Percentiles rank a stretch among this genome's conserved stretches.
phyloP scores from a whole-genome alignment of 768 basidiomycete species.

The Leccinum aurantiacum region DNA sequence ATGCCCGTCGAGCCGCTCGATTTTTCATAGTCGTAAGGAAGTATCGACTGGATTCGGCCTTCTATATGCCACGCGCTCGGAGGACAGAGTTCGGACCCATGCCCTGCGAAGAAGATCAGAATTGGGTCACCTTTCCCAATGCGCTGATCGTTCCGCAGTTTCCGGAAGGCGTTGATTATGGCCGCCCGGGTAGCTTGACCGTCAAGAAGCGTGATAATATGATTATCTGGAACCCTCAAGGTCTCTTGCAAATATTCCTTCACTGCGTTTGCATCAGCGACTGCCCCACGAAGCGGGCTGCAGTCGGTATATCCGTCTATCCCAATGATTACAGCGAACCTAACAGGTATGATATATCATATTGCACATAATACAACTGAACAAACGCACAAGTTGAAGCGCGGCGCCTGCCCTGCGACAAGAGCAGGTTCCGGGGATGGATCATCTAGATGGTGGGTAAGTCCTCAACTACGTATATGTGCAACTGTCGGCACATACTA shows the following conservation, averaged over 20 bases:
- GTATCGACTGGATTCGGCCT: conserved; percentile 25
- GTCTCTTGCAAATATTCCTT: conserved; percentile 31
- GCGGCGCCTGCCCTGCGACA: not conserved
- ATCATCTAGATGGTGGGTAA: not conserved
- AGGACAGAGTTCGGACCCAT: conserved; percentile 36
- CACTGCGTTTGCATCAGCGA: conserved; percentile 41
- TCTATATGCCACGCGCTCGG: conserved; percentile 27
- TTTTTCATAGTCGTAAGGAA: conserved; percentile 36
- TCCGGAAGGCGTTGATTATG: conserved; percentile 31
- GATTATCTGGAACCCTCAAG: conserved; percentile 31
- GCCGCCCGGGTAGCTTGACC: conserved; percentile 35
- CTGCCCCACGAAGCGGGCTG: conserved; percentile 35
- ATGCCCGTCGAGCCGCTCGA: conserved; percentile 3
- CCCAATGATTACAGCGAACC: conserved; percentile 43
- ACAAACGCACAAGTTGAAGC: not conserved
- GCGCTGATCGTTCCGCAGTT: conserved; percentile 27
- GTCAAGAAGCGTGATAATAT: conserved; percentile 40
- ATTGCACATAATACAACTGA: not conserved
- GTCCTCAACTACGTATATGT: not conserved
- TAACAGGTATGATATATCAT: not conserved
- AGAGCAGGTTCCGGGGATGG: not conserved
- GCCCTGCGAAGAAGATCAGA: conserved; percentile 46
- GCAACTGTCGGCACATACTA: not conserved
- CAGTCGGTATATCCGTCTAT: conserved; percentile 38
- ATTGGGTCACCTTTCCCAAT: conserved; percentile 34